Percentiles rank a stretch among this genome's conserved stretches.
These are phyloP conservation scores for Thuidium tamariscinum DNA, from an alignment of 225 moss, liverwort and hornwort genomes.

Conservation along the genomic window DNA sequence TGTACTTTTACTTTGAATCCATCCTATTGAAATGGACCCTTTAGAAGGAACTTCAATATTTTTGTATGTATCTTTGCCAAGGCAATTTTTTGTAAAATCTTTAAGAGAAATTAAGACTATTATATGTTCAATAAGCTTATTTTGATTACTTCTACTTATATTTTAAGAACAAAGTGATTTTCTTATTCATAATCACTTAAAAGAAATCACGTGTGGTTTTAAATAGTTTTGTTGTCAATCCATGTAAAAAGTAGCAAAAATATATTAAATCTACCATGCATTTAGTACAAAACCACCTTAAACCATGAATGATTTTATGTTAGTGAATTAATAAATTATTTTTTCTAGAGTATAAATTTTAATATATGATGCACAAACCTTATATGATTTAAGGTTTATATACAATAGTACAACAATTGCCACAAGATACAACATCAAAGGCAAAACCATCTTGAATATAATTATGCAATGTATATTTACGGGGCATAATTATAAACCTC, in stretches of 20 bases:
- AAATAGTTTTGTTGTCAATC: too few relatives aligned
- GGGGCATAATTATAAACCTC: fast-evolving
- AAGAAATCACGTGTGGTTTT: neutral
- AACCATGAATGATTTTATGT: neutral
- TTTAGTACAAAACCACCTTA: neutral
- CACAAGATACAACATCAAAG: too few relatives aligned
- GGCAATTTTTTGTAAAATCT: neutral
- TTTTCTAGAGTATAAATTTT: too few relatives aligned
- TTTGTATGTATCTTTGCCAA: fast-evolving
- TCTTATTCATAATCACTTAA: neutral
- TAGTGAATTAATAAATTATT: neutral
- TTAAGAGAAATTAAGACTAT: neutral
- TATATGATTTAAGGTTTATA: too few relatives aligned
- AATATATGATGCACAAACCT: neutral
- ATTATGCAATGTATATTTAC: neutral
- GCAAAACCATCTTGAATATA: neutral
- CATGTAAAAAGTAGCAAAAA: neutral
- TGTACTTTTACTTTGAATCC: neutral
- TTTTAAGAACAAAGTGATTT: fast-evolving
- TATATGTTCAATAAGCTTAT: neutral
- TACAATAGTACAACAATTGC: too few relatives aligned
- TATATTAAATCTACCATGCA: neutral
- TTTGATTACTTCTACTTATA: neutral
- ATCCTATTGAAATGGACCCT: fast-evolving
- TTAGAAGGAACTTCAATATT: neutral